Conservation (phyloP, 2,329 filamentous ascomycete species). For the Erysiphe pulchra region DNA sequence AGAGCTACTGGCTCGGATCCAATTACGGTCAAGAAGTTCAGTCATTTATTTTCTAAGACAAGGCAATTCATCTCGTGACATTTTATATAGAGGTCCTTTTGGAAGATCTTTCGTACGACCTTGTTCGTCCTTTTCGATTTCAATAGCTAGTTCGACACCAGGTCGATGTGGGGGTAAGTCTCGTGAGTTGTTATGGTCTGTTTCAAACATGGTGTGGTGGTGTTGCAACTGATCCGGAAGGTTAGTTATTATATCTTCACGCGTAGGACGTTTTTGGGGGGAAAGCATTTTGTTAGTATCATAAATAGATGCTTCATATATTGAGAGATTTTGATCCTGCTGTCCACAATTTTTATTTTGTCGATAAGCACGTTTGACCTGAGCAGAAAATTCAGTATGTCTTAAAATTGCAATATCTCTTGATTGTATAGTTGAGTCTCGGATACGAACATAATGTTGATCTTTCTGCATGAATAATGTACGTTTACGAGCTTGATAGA, state of each 20-base stretch:
- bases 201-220: no score
- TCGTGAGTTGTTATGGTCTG: not conserved
- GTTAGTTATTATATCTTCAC: not conserved
- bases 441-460: not conserved
- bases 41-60: no score
- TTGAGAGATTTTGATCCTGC: not conserved
- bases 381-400: not conserved
- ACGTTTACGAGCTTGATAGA: not conserved
- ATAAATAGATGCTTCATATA: not conserved
- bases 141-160: not conserved
- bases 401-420: not conserved
- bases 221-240: no score
- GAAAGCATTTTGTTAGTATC: constrained; percentile 1
- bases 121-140: not conserved
- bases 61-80: not conserved
- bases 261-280: not conserved
- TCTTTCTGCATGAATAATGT: not conserved
- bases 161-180: no score
- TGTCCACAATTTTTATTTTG: not conserved
- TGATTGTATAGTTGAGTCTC: not conserved
- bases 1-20: no score
- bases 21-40: no score
- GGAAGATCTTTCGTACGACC: not conserved
- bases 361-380: not conserved
- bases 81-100: not conserved